Base-by-base conservation (phyloP, 2,329 filamentous ascomycete species). In the Triangularia verruculosa region DNA sequence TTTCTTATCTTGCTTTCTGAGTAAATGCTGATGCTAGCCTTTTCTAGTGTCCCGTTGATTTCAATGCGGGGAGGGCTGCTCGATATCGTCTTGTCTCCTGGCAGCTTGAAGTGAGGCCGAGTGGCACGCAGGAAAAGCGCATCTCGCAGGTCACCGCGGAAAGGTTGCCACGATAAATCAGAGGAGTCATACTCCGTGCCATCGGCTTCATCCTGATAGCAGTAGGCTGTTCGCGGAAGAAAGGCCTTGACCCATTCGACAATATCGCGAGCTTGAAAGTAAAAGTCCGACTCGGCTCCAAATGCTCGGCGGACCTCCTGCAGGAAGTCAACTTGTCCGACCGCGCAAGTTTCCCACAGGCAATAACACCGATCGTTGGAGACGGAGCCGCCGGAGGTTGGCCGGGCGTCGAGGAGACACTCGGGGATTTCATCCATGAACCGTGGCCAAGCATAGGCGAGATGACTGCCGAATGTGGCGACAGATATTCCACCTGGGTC, bases 291-390 rank as follows among this genome's bases (percentile, higher is more conserved):
- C 86, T 69, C 90, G 86, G 86, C 86, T 68, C 87, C 89, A 30
- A 92, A 87, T 15, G 90, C 78, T 74, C 90, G 88, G 1, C 88
- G 88, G 1, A 88, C 86, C 73, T 91, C 88, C 70, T 90, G 89
- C 24, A 92, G 75, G 74, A 92, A 89, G 17, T 88, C 88, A 1
- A 88, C 88, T 69, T 91, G 89, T 8, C 88, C 79, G 69, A 80
- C 73, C 4, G 77, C 75, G 64, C 80, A 82, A 6, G 80, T 77
- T 62, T 78, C 77, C 74, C 78, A 78, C 71, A 80, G 76, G 20
- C 75, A 76, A 1, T 65, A 68, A 62, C 79, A 81, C 63, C 80
- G 75, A 17, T 52, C 77, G 62, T 80, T 77, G 0, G 74, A 77
- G 1, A 79, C 74, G 0, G 72, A 72, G 25, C 75, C 72, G 0